phyloP scores from a whole-genome alignment of 345 rosid species.

The Linum trigynum region DNA sequence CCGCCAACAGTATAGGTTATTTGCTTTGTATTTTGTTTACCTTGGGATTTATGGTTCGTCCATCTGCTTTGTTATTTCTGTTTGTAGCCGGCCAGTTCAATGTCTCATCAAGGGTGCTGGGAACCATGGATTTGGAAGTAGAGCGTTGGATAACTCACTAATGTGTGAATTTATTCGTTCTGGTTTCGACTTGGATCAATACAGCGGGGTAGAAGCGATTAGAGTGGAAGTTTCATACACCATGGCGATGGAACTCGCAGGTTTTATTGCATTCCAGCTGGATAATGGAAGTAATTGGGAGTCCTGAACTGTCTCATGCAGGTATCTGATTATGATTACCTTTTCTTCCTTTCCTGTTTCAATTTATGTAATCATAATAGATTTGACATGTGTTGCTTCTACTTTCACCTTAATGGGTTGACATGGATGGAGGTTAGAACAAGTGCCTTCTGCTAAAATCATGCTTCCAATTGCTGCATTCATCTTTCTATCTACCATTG shows the following conservation, averaged over 20 bases:
- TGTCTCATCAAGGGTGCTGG: too few relatives aligned
- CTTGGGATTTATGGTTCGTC: too few relatives aligned
- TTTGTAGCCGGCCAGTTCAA: too few relatives aligned
- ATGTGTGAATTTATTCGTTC: slow-evolving; percentile 11
- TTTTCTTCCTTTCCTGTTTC: not conserved
- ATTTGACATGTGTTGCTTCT: not conserved
- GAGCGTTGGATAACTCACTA: slow-evolving; percentile 10
- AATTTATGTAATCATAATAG: not conserved
- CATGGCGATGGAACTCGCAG: not conserved
- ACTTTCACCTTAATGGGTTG: slow-evolving; percentile 14
- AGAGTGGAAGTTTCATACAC: slow-evolving; percentile 16
- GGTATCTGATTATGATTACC: not conserved
- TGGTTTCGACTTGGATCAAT: slow-evolving; percentile 18
- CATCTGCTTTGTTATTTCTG: too few relatives aligned
- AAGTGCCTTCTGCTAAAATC: slow-evolving; percentile 15
- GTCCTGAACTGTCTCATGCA: not conserved
- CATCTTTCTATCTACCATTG: slow-evolving; percentile 10
- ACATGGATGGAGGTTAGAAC: slow-evolving; percentile 7
- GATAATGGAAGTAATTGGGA: slow-evolving; percentile 1
- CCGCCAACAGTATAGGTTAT: too few relatives aligned
- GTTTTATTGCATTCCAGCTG: slow-evolving; percentile 1
- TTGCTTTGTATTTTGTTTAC: too few relatives aligned
- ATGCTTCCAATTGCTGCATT: slow-evolving; percentile 15
- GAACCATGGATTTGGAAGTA: slow-evolving; percentile 14
- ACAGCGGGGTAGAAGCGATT: slow-evolving; percentile 13